Base-by-base conservation (phyloP, 139 green algal genomes). In the Nannochloris sp. region DNA sequence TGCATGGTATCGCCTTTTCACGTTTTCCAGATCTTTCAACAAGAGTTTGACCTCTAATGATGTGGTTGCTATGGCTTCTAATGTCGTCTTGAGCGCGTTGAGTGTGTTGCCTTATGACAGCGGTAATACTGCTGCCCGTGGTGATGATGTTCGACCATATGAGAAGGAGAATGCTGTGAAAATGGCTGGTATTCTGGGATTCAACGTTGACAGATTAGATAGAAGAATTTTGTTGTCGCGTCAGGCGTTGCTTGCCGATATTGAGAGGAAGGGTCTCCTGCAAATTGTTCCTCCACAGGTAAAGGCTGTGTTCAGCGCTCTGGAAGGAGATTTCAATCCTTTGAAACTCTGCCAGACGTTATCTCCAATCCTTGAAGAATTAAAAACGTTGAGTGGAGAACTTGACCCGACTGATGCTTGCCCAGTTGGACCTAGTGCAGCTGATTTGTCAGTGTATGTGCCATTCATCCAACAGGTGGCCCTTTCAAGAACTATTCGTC, bases 171-270 rank as follows among this genome's bases (percentile, higher is more conserved):
- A 86, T 54, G 85, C 81, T 36, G 29, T 84, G 46, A 87, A 91
- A 64, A 95, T 99, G 84, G 90, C 92, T 25, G 87, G 77, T 68
- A 91, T 99, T 56, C 83, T 99, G 21, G 86, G 88, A 46, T 95
- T 96, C 68, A 76, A 71, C 4, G 79, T 85, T 68, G 79, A 68
- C 19, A 53, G 68, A 7, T 64, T 68, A 24, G 79, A 72, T 51
- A 70, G 67, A 54, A 64, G 78, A 46, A 50, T 75, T 31, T 44
- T 79, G 40, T 76, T 91, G 57, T 90, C 90, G 0, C 79, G 92
- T 34, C 66, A 69, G 8, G 79, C 85, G 3, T 78, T 98, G 60
- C 66, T 99, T 14, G 59, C 72, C 8, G 87, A 93, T 58, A 73
- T 97, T 49, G 75, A 73, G 56, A 46, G 68, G 36, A 83, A 85